Evolutionary conservation across 306 rosid genomes (phyloP).

Genomic region (Abrus precatorius): DNA sequence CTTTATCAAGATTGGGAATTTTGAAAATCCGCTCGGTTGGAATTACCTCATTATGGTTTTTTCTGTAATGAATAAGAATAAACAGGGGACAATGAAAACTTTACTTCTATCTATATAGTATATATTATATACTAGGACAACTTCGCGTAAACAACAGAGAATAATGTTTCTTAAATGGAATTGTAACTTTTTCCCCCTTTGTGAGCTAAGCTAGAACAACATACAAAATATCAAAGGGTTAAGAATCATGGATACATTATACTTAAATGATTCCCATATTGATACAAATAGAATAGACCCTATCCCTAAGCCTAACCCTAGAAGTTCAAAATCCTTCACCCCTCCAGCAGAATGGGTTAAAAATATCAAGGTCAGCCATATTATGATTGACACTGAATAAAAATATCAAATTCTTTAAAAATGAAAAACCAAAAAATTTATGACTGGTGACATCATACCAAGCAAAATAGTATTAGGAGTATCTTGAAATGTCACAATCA

Average conservation of each 20-base stretch:
- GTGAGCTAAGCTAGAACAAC: slow-evolving; percentile 8
- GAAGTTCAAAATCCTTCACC: slow-evolving; percentile 1
- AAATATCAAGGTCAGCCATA: slow-evolving; percentile 9
- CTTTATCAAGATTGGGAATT: slow-evolving; percentile 77
- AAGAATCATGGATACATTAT: slow-evolving; percentile 7
- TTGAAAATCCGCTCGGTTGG: slow-evolving; percentile 74
- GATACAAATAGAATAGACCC: slow-evolving; percentile 10
- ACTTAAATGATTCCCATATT: slow-evolving; percentile 10
- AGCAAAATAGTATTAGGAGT: not conserved
- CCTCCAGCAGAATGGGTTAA: slow-evolving; percentile 19
- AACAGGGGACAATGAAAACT: slow-evolving; percentile 34
- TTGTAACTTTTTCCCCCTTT: not conserved
- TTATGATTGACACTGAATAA: slow-evolving; percentile 7
- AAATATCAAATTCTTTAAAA: not conserved
- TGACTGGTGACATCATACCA: not conserved
- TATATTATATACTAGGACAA: not conserved
- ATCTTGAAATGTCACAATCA: not conserved
- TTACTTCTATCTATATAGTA: not conserved
- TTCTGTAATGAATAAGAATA: slow-evolving; percentile 63
- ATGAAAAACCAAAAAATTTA: not conserved
- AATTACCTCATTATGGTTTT: slow-evolving; percentile 60
- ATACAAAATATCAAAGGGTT: slow-evolving; percentile 2
- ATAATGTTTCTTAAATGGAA: slow-evolving; percentile 26
- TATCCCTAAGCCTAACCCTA: not conserved
- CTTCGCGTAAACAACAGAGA: slow-evolving; percentile 26